A percentile compares a stretch with the other conserved stretches of the same genome.
Evolutionary conservation across 768 basidiomycete species (phyloP).

Genomic region (Podaxis sp.): DNA sequence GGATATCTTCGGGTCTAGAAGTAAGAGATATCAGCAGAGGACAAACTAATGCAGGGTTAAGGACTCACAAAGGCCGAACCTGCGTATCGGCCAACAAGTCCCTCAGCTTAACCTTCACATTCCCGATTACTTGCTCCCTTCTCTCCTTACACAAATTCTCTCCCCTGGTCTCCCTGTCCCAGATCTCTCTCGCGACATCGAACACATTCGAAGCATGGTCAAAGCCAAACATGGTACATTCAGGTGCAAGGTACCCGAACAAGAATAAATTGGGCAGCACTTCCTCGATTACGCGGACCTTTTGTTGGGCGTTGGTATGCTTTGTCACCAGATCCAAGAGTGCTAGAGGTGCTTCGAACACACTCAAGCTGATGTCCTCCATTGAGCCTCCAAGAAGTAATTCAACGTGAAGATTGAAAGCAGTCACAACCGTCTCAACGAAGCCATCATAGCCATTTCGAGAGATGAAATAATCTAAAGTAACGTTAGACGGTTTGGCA

Average conservation of each 20-base stretch:
- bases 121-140: slow-evolving; percentile 20
- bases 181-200: slow-evolving; percentile 29
- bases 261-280: slow-evolving; percentile 46
- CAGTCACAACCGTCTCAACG: slow-evolving; percentile 11
- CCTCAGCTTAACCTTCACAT: slow-evolving; percentile 42
- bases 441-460: slow-evolving; percentile 1
- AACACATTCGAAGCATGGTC: slow-evolving; percentile 20
- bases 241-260: slow-evolving; percentile 46
- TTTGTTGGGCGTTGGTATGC: slow-evolving; percentile 8
- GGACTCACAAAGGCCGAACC: slow-evolving; percentile 32
- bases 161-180: slow-evolving; percentile 30
- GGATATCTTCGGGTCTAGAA: slow-evolving; percentile 46
- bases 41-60: background rate
- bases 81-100: slow-evolving; percentile 40
- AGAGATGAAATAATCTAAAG: slow-evolving; percentile 15
- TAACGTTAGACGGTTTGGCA: background rate
- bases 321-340: slow-evolving; percentile 11
- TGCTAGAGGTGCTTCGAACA: background rate
- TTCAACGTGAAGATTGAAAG: slow-evolving; percentile 11
- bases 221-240: slow-evolving; percentile 23
- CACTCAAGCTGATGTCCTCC: background rate
- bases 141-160: slow-evolving; percentile 5
- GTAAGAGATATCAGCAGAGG: slow-evolving; percentile 5
- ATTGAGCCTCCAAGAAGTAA: background rate
- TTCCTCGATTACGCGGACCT: slow-evolving; percentile 16